Conservation (phyloP, 345 rosid genomes). For the Eutrema heterophyllum region DNA sequence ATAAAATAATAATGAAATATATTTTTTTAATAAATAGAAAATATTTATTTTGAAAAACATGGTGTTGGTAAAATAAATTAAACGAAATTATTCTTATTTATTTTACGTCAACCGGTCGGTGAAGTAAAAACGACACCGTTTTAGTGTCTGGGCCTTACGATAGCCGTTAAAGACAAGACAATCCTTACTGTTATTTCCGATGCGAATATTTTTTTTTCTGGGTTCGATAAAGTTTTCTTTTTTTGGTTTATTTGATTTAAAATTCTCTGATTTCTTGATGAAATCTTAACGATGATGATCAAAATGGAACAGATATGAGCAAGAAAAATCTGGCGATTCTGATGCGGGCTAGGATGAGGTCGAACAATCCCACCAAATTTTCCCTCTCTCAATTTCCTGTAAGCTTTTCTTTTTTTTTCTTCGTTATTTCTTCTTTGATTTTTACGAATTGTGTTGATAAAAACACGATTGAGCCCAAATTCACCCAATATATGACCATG, state of each 20-base stretch:
- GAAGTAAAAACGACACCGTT: not conserved
- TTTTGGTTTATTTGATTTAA: not conserved
- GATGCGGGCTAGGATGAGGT: slow-evolving; percentile 70
- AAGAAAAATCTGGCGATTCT: slow-evolving; percentile 65
- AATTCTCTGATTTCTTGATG: not conserved
- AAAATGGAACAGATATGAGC: slow-evolving; percentile 47
- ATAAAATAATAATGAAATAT: too few species aligned
- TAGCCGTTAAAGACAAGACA: not conserved
- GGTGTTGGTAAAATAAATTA: too few species aligned
- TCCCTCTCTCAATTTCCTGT: slow-evolving; percentile 52
- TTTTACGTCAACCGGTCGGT: not conserved
- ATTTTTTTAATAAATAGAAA: too few species aligned
- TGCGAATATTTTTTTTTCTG: not conserved
- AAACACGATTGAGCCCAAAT: not conserved
- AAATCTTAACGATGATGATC: not conserved
- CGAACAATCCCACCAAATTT: slow-evolving; percentile 38
- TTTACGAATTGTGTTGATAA: not conserved
- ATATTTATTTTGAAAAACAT: too few species aligned
- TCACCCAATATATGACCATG: not conserved
- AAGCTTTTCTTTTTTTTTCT: slow-evolving; percentile 12
- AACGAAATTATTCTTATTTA: not conserved
- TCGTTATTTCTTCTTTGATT: not conserved
- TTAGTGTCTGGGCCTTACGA: not conserved
- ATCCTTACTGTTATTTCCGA: not conserved
- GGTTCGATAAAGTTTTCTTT: not conserved